Base-by-base conservation (phyloP, 306 rosid genomes). In the Pterocarpus macrocarpus region DNA sequence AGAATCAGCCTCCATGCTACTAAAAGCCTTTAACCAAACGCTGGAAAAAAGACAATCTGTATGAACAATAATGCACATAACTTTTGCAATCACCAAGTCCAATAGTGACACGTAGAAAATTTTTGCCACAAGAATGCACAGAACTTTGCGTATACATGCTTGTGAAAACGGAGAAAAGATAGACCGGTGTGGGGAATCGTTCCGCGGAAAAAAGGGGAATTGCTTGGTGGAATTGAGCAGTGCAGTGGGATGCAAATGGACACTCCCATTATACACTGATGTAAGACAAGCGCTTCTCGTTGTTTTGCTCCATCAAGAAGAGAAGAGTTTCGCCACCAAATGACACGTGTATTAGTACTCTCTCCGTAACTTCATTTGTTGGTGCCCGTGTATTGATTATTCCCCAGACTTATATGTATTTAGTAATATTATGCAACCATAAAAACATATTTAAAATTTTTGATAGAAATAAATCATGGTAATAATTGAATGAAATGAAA, bases 81-180 rank as follows among this genome's bases (percentile, higher is more conserved):
- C 55, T 74, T 74, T 75, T 41, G 61, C 47, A 32, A 49, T 62
- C n/a, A 9, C 55, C 3, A 45, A 47, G 22, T 30, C 56, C 44
- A 63, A 7, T 9, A 12, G 57, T 8, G 73, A 41, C 84, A 73
- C 74, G 79, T 73, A 64, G 14, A 62, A 72, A 53, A 10, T 32
- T 36, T 68, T 34, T 13, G 14, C 11, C 3, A 58, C 30, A 62
- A 2, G 38, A 33, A 32, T 43, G 35, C 4, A 44, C 32, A 43
- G 47, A 13, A 13, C 16, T 14, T 66, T 41, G 34, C 71, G 8
- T 44, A 10, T 44, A 47, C 59, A 47, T 28, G 44, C 30, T 28
- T 69, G 43, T 45, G 58, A 32, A 69, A 68, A 14, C 0, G 13
- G 13, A 36, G 12, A 0, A 33, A 34, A 33, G 11, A 34, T 16